Conservation (phyloP, 164 flowering plant genomes). For the Piper longum region DNA sequence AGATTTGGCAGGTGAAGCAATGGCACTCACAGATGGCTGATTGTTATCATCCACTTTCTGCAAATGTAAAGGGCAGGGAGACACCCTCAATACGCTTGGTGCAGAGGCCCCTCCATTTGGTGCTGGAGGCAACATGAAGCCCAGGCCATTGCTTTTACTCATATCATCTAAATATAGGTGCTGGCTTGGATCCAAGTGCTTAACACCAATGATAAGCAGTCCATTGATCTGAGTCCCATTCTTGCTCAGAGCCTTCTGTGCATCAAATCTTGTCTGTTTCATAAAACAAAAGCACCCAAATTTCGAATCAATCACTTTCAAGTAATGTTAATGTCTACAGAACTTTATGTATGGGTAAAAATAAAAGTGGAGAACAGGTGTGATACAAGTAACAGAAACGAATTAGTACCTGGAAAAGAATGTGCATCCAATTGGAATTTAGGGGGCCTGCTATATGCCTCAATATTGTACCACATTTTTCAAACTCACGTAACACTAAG, state of each 20-base stretch:
- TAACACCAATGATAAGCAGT: constrained; percentile 78
- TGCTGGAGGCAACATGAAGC: constrained; percentile 57
- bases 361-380: not conserved
- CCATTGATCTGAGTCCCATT: constrained; percentile 85
- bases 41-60: constrained; percentile 30
- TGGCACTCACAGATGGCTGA: constrained; percentile 47
- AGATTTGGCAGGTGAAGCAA: constrained; percentile 87
- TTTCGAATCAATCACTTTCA: too few relatives aligned
- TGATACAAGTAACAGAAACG: constrained; percentile 1
- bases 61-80: constrained; percentile 43
- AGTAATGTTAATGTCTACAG: not conserved
- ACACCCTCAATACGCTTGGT: constrained; percentile 18
- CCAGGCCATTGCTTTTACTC: constrained; percentile 35
- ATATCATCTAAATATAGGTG: constrained; percentile 54
- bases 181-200: constrained; percentile 70
- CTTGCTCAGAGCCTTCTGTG: constrained; percentile 73
- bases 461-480: constrained; percentile 78
- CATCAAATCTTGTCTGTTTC: constrained; percentile 73
- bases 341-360: not conserved
- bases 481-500: constrained; percentile 83
- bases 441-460: constrained; percentile 90
- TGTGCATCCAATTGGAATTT: constrained; percentile 95
- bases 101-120: constrained; percentile 30
- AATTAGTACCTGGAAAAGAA: constrained; percentile 70
- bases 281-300: not conserved